These are phyloP conservation scores for Aspergillus candidus DNA, from an alignment of 2,329 filamentous ascomycete genomes.

Conservation along the genomic window DNA sequence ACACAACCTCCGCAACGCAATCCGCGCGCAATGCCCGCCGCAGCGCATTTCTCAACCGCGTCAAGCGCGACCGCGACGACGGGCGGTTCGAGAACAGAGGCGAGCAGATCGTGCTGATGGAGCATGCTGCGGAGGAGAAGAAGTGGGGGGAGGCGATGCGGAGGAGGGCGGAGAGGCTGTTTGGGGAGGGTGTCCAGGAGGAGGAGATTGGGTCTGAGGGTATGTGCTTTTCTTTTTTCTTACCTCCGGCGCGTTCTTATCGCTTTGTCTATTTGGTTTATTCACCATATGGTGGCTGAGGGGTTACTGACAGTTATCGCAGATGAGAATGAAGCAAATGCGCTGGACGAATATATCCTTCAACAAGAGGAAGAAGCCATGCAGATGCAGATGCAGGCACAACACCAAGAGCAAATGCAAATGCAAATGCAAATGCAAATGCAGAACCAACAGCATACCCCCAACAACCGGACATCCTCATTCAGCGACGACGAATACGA, in stretches of 20 bases:
- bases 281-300: too few relatives aligned
- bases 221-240: constrained; percentile 14
- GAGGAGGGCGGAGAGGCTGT: constrained; percentile 24
- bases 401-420: constrained; percentile 25
- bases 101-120: constrained; percentile 40
- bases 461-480: constrained; percentile 5
- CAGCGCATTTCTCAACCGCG: constrained; percentile 37
- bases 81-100: constrained; percentile 35
- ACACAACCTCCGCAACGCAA: constrained; percentile 16
- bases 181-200: constrained; percentile 15
- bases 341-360: constrained; percentile 31
- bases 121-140: constrained; percentile 34
- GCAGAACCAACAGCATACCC: constrained; percentile 26
- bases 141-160: constrained; percentile 36
- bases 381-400: constrained; percentile 25
- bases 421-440: constrained; percentile 19
- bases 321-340: constrained; percentile 25
- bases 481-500: constrained; percentile 56
- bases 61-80: constrained; percentile 35
- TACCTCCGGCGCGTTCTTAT: too few relatives aligned
- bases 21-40: constrained; percentile 31
- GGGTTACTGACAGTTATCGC: constrained; percentile 5
- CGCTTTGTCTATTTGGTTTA: too few relatives aligned
- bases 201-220: constrained; percentile 19
- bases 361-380: constrained; percentile 26